Evolutionary conservation across 2,329 filamentous ascomycete genomes (phyloP).

Genomic region (Neofusicoccum laricinum): DNA sequence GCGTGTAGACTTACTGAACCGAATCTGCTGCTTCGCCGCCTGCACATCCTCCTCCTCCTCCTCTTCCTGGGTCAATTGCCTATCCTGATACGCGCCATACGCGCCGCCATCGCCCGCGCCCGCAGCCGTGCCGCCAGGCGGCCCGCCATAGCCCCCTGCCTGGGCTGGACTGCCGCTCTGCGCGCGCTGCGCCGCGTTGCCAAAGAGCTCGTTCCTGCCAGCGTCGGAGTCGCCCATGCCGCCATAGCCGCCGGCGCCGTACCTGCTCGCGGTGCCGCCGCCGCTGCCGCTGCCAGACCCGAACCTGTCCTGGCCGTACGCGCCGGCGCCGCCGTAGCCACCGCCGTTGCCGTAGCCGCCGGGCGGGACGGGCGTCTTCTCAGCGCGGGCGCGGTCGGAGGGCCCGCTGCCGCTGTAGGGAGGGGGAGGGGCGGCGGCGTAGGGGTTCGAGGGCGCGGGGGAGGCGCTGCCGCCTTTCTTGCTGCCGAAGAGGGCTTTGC

Average conservation of each 20-base stretch:
- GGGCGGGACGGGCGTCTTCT: conserved; percentile 45
- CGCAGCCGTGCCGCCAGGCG: conserved; percentile 6
- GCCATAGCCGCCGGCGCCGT: conserved; percentile 38
- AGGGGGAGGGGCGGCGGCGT: conserved; percentile 49
- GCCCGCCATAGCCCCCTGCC: no score
- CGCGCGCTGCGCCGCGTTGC: conserved; percentile 51
- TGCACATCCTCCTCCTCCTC: conserved; percentile 72
- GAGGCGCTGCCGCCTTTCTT: conserved; percentile 53
- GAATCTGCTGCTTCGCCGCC: conserved; percentile 70
- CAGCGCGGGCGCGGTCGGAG: conserved; percentile 31
- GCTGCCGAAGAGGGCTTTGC: conserved; percentile 58
- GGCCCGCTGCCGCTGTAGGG: conserved; percentile 33
- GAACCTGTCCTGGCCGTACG: conserved; percentile 39
- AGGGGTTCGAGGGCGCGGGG: conserved; percentile 51
- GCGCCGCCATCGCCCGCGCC: conserved; percentile 29
- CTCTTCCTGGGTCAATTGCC: conserved; percentile 78
- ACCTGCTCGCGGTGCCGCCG: conserved; percentile 19
- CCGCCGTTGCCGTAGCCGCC: conserved; percentile 34
- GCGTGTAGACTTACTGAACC: conserved; percentile 41
- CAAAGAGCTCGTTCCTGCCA: conserved; percentile 65
- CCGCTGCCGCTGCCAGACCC: conserved; percentile 33
- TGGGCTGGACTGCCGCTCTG: conserved; percentile 25
- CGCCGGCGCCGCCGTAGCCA: conserved; percentile 16
- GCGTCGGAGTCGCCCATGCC: conserved; percentile 50
- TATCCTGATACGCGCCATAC: conserved; percentile 60